Conservation (phyloP, 441 rosid genomes). For the Gossypium trilobum region DNA sequence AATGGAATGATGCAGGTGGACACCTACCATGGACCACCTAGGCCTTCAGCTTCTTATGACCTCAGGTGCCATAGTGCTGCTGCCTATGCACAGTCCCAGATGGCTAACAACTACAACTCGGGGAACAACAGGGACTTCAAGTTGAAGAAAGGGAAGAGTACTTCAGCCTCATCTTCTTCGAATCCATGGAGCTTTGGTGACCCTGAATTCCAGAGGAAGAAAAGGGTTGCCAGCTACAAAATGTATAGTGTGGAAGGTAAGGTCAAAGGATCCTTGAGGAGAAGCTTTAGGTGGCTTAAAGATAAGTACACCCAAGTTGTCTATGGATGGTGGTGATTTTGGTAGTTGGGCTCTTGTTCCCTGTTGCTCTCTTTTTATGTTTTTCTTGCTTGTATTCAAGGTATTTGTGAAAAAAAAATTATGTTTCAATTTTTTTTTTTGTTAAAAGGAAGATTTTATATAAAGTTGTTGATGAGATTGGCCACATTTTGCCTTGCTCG, state of each 20-base stretch:
- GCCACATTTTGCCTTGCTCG: not conserved
- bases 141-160: conserved; percentile 43
- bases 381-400: conserved; percentile 18
- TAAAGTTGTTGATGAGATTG: not conserved
- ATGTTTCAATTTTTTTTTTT: not conserved
- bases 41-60: conserved; percentile 23
- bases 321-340: conserved; percentile 71
- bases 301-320: conserved; percentile 54
- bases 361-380: not conserved
- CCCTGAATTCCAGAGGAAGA: conserved; percentile 78
- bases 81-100: conserved; percentile 42
- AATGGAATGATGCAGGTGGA: conserved; percentile 44
- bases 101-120: conserved; percentile 19
- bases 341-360: not conserved
- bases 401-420: not conserved
- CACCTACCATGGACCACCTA: conserved; percentile 32
- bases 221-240: conserved; percentile 79
- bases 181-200: conserved; percentile 50
- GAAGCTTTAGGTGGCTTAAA: conserved; percentile 80
- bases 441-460: not conserved
- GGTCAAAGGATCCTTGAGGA: conserved; percentile 65
- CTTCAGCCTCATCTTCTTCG: conserved; percentile 39
- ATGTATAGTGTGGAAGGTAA: conserved; percentile 76
- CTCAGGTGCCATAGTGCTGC: conserved; percentile 51
- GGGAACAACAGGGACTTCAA: conserved; percentile 24